Conservation (phyloP, 2,329 filamentous ascomycete species). For the Aspergillus awamori region DNA sequence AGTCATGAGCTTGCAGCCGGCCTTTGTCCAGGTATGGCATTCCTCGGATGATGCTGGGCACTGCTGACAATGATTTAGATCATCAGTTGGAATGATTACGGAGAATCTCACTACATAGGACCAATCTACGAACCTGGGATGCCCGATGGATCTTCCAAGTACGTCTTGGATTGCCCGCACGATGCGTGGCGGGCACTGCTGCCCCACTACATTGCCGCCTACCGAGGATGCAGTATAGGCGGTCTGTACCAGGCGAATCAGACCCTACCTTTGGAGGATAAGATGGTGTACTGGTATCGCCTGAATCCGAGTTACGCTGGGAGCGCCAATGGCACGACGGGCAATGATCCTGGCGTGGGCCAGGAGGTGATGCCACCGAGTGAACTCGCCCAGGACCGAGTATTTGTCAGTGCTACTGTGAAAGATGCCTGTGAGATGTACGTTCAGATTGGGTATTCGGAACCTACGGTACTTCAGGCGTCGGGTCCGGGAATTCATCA, state of each 20-base stretch:
- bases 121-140: conserved; percentile 53
- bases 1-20: conserved; percentile 53
- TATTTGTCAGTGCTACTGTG: conserved; percentile 35
- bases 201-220: conserved; percentile 41
- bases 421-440: conserved; percentile 30
- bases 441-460: conserved; percentile 32
- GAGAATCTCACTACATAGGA: conserved; percentile 62
- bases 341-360: conserved; percentile 36
- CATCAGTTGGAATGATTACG: conserved; percentile 64
- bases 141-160: conserved; percentile 48
- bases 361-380: conserved; percentile 31
- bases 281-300: conserved; percentile 40
- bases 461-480: conserved; percentile 27
- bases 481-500: conserved; percentile 31
- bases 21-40: conserved; percentile 48
- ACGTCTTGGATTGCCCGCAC: conserved; percentile 29
- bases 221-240: conserved; percentile 25
- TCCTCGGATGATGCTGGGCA: not conserved
- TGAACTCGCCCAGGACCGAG: conserved; percentile 35
- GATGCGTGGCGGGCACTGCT: conserved; percentile 34
- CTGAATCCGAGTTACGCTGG: conserved; percentile 36
- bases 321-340: conserved; percentile 35
- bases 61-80: conserved; percentile 41
- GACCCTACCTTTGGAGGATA: conserved; percentile 28
- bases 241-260: conserved; percentile 28